Conservation (phyloP, 202 grass and related monocot species). For the Dendrocalamus latiflorus region DNA sequence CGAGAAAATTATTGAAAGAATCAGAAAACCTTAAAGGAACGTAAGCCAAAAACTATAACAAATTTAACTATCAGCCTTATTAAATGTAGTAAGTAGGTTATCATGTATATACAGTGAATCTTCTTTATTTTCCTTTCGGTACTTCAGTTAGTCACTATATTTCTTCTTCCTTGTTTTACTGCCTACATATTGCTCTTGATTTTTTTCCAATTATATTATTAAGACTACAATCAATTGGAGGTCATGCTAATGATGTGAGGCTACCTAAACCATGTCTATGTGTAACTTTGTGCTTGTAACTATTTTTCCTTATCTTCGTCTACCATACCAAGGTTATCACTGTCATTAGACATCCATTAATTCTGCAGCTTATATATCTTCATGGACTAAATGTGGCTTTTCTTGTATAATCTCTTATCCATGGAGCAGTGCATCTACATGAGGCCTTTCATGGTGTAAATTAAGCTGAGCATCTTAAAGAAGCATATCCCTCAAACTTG, state of each 20-base stretch:
- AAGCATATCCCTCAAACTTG: not conserved
- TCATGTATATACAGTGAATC: not conserved
- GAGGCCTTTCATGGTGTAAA: not conserved
- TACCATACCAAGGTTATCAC: constrained; percentile 2
- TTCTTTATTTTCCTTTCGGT: not conserved
- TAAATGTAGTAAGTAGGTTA: not conserved
- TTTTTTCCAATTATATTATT: not conserved
- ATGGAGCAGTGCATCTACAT: not conserved
- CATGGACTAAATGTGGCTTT: not conserved
- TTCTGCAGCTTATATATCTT: not conserved
- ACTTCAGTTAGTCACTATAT: not conserved
- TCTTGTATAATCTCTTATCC: not conserved
- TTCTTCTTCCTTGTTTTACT: not conserved
- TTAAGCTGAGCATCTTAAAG: not conserved
- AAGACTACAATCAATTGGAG: not conserved
- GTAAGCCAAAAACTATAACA: not conserved
- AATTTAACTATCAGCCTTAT: not conserved
- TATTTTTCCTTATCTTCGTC: not conserved
- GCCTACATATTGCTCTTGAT: not conserved
- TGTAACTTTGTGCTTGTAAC: not conserved
- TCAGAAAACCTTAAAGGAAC: not conserved
- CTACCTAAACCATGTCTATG: not conserved
- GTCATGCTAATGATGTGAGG: not conserved
- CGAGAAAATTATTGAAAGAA: not conserved
- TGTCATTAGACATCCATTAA: no score